These are phyloP conservation scores for Phoma sp. DNA, from an alignment of 2,329 filamentous ascomycete genomes.

Conservation along the genomic window DNA sequence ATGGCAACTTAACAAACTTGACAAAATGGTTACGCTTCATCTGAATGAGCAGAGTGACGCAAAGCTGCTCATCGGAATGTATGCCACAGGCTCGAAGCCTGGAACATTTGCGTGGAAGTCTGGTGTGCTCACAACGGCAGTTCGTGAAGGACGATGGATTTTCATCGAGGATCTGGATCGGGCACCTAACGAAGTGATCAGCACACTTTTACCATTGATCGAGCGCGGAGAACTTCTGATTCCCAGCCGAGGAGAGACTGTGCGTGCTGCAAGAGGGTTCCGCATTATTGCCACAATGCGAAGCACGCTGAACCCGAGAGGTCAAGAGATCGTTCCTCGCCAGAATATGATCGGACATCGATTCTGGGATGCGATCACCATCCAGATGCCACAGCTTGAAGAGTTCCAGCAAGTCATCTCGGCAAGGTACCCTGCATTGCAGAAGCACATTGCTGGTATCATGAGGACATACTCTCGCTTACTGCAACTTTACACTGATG, in stretches of 20 bases:
- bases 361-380: slow-evolving; percentile 81
- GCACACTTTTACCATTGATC: slow-evolving; percentile 88
- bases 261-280: slow-evolving; percentile 84
- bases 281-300: slow-evolving; percentile 91
- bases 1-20: slow-evolving; percentile 75
- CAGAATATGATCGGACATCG: slow-evolving; percentile 77
- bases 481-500: slow-evolving; percentile 48
- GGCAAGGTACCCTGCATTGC: slow-evolving; percentile 72
- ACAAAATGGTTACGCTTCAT: slow-evolving; percentile 89
- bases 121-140: slow-evolving; percentile 90
- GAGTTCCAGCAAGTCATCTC: slow-evolving; percentile 79
- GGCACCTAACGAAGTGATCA: slow-evolving; percentile 92
- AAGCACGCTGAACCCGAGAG: slow-evolving; percentile 68
- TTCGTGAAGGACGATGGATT: slow-evolving; percentile 93
- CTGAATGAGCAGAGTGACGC: slow-evolving; percentile 98
- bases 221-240: slow-evolving; percentile 91
- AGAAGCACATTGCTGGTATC: slow-evolving; percentile 61
- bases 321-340: slow-evolving; percentile 73
- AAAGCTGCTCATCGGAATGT: slow-evolving; percentile 93
- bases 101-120: slow-evolving; percentile 92
- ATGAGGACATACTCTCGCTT: slow-evolving; percentile 62
- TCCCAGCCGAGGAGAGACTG: slow-evolving; percentile 83
- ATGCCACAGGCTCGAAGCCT: slow-evolving; percentile 84
- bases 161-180: slow-evolving; percentile 96
- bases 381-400: slow-evolving; percentile 67